These are phyloP conservation scores for Ustilago esculenta DNA, from an alignment of 1,284 basidiomycete species.

Conservation along the genomic window DNA sequence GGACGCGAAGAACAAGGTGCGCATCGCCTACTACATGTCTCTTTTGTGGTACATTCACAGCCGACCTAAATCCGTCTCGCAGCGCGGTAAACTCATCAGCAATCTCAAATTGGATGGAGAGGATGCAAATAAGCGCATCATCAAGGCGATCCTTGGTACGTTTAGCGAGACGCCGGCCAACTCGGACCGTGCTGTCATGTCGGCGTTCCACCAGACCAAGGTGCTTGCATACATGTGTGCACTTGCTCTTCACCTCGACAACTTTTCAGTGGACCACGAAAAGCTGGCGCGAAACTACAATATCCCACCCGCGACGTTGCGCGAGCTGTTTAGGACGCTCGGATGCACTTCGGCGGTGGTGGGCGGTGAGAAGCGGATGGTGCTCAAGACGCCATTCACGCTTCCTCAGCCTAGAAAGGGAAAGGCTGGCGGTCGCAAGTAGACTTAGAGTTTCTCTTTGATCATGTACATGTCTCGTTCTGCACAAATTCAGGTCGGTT, in stretches of 20 bases:
- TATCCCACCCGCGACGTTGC: constrained; percentile 31
- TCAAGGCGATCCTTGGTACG: constrained; percentile 26
- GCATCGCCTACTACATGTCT: constrained; percentile 48
- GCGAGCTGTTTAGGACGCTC: constrained; percentile 49
- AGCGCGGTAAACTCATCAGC: constrained; percentile 29
- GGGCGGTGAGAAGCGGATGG: constrained; percentile 51
- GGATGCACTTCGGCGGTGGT: constrained; percentile 47
- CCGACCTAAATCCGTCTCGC: constrained; percentile 37
- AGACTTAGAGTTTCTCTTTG: neutral
- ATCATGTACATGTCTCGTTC: constrained; percentile 11
- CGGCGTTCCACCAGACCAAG: constrained; percentile 55
- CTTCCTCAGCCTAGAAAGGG: constrained; percentile 44
- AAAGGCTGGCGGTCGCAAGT: constrained; percentile 39
- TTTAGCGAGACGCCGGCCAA: constrained; percentile 38
- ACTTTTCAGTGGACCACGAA: constrained; percentile 56
- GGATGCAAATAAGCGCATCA: constrained; percentile 39
- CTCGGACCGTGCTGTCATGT: constrained; percentile 39
- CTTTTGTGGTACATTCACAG: constrained; percentile 35
- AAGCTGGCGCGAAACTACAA: constrained; percentile 39
- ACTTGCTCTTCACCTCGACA: constrained; percentile 59
- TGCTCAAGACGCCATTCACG: constrained; percentile 50
- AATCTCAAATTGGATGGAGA: constrained; percentile 40
- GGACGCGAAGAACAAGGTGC: constrained; percentile 42
- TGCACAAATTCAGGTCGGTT: constrained; percentile 1
- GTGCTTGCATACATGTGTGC: constrained; percentile 60